Percentiles rank a stretch among this genome's conserved stretches.
These are phyloP conservation scores for Sherardia arvensis DNA, from an alignment of 257 asterid species.

Conservation along the genomic window DNA sequence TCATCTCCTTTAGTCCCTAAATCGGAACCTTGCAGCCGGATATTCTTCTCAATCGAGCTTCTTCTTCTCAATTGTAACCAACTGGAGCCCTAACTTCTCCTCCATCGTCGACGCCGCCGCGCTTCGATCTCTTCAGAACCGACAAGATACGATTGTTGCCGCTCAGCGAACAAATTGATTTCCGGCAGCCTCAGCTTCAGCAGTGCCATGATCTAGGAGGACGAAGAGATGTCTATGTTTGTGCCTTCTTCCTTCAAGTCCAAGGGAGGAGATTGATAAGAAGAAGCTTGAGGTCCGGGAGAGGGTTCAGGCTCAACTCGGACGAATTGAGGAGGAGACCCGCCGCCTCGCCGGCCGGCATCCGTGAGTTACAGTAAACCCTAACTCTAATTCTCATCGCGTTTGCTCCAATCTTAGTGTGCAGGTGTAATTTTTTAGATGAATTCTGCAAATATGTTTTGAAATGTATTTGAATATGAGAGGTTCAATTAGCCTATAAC, in stretches of 20 bases:
- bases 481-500: not conserved
- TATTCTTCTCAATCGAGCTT: too few relatives aligned
- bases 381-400: too few relatives aligned
- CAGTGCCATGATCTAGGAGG: constrained; percentile 58
- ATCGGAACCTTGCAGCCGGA: too few relatives aligned
- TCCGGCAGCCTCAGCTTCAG: constrained; percentile 80
- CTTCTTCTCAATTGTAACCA: too few relatives aligned
- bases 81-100: too few relatives aligned
- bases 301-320: constrained; percentile 83
- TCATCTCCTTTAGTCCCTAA: too few relatives aligned
- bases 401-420: not conserved
- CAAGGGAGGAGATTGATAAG: constrained; percentile 94
- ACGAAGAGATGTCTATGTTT: constrained; percentile 87
- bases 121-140: too few relatives aligned
- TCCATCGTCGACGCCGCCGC: too few relatives aligned
- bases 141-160: too few relatives aligned
- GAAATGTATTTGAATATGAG: not conserved
- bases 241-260: constrained; percentile 85
- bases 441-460: not conserved
- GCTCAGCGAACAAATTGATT: too few relatives aligned
- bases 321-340: constrained; percentile 94
- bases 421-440: not conserved
- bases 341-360: constrained; percentile 67
- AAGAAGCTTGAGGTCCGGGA: constrained; percentile 85
- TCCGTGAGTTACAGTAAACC: constrained; percentile 56